These are phyloP conservation scores for Suillus subalutaceus DNA, from an alignment of 768 basidiomycete genomes.

Conservation along the genomic window DNA sequence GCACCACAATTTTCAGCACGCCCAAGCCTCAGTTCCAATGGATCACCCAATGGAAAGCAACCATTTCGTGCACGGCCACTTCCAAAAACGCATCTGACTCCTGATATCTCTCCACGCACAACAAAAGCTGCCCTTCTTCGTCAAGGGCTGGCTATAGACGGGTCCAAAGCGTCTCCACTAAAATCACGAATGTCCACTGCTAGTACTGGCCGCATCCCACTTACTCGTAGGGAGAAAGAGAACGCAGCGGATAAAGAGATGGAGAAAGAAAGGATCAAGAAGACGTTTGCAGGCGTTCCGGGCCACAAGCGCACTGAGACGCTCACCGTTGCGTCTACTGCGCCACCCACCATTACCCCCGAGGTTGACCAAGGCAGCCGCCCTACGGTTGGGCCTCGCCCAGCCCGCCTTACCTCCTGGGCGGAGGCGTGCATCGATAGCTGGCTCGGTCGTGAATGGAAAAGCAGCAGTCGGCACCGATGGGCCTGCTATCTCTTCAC, in stretches of 20 bases:
- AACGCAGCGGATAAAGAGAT: constrained; percentile 47
- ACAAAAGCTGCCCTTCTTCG: constrained; percentile 77
- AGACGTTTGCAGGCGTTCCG: constrained; percentile 77
- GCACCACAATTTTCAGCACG: constrained; percentile 27
- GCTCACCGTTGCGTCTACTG: constrained; percentile 75
- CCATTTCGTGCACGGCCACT: constrained; percentile 69
- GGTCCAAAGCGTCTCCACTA: constrained; percentile 18
- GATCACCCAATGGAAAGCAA: constrained; percentile 46
- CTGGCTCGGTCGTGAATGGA: constrained; percentile 27
- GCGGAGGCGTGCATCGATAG: constrained; percentile 40
- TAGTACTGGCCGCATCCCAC: constrained; percentile 37
- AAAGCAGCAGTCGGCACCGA: constrained; percentile 16
- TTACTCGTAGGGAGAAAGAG: constrained; percentile 29
- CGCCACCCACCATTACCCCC: constrained; percentile 70
- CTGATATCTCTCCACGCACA: constrained; percentile 77
- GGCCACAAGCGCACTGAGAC: constrained; percentile 76
- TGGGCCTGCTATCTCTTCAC: constrained; percentile 15
- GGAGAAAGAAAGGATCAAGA: constrained; percentile 60
- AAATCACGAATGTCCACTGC: constrained; percentile 35
- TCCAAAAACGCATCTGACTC: constrained; percentile 60
- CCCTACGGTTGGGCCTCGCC: constrained; percentile 63
- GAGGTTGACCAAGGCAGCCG: constrained; percentile 75
- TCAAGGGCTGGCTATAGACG: constrained; percentile 55
- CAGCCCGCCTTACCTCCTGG: constrained; percentile 41
- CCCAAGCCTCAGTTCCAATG: constrained; percentile 35